Base-by-base conservation (phyloP, 176 grass and related monocot genomes). In the Secale cereale region DNA sequence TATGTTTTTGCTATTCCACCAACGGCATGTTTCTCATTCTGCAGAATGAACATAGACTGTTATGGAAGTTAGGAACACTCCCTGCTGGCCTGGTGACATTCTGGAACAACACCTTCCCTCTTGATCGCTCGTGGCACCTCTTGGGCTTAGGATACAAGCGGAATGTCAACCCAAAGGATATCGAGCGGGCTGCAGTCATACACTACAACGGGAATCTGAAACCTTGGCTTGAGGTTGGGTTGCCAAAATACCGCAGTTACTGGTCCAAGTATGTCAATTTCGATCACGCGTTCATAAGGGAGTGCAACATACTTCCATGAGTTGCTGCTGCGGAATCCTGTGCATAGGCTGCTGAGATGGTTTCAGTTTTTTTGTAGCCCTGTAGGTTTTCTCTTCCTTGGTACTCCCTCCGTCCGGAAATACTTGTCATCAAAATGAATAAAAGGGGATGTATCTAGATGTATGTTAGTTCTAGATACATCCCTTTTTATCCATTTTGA, bases 151-250 rank as follows among this genome's bases (percentile, higher is more conserved):
- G 92, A 37, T 97, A 97, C 80, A 94, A 92, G 71, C 81, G 56
- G 26, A 89, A 94, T 74, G 66, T 92, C 59, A 85, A 81, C 35
- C 80, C 90, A 46, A 92, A 60, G 57, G 88, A 91, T 69, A 94
- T 94, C 3, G 75, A 87, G 63, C 64, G 12, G 14, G 92, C 90
- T 26, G 74, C 92, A 1, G 92, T 94, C 10, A 79, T 94, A 91
- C 92, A 97, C 78, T 97, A 94, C 81, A 97, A 92, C 36, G 94
- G 94, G 11, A 97, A 97, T 86, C 70, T 85, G 65, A 97, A 97
- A 82, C 94, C 94, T 78, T 94, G 92, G 94, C 89, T 97, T 29
- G 94, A 97, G 70, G 92, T 97, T 81, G 89, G 87, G 56, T 59
- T 97, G 70, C 66, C 54, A 2, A 85, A 78, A 81, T 94, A 94